Conservation (phyloP, 2,329 filamentous ascomycete genomes). For the Dryadomyces quercus-mongolicae region DNA sequence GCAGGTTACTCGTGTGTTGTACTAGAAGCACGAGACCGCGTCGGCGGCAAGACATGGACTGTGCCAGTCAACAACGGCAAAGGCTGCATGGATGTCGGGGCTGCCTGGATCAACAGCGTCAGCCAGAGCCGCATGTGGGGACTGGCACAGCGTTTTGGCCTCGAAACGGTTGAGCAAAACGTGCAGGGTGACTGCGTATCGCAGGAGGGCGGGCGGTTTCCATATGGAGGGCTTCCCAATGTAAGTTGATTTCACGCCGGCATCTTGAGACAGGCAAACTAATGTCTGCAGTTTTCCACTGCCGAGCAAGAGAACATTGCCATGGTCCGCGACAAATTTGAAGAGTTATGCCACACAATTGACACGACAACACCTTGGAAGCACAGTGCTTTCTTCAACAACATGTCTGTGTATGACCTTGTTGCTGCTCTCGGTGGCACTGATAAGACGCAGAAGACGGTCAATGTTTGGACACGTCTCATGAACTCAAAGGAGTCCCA, state of each 20-base stretch:
- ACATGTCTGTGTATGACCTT: background rate
- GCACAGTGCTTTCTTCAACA: conserved; percentile 2
- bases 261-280: too few relatives aligned
- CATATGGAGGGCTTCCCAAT: background rate
- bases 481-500: conserved; percentile 33
- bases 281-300: background rate
- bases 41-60: conserved; percentile 1
- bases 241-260: too few relatives aligned
- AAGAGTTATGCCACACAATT: conserved; percentile 5
- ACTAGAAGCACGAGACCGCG: background rate
- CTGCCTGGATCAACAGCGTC: conserved; percentile 10
- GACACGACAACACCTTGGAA: conserved; percentile 2
- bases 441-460: conserved; percentile 2
- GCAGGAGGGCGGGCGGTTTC: background rate
- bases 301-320: background rate
- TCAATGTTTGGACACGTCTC: conserved; percentile 7
- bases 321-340: background rate
- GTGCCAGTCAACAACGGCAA: background rate
- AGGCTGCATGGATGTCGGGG: conserved; percentile 3
- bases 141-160: background rate
- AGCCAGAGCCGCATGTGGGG: conserved; percentile 7
- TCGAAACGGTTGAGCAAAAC: background rate
- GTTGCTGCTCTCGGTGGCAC: conserved; percentile 2
- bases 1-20: background rate
- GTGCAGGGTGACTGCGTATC: background rate